phyloP scores from a whole-genome alignment of 1,139 yeast genomes.

The Nakaseomyces glabratus region DNA sequence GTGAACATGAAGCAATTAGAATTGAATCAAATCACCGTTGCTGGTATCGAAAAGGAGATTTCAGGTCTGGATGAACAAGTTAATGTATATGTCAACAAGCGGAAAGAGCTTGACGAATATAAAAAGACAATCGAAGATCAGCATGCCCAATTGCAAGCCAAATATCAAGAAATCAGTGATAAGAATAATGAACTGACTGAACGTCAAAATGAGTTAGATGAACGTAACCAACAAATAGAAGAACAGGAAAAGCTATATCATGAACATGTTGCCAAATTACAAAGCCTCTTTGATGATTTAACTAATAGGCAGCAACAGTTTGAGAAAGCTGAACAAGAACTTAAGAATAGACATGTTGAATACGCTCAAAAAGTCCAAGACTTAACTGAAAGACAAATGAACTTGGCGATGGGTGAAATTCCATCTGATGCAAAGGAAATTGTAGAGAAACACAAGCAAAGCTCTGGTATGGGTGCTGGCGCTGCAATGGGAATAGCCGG shows the following conservation, averaged over 20 bases:
- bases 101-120: conserved; percentile 35
- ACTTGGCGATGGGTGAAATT: conserved; percentile 27
- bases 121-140: conserved; percentile 31
- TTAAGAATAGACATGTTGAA: conserved; percentile 33
- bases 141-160: conserved; percentile 35
- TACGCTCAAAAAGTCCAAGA: conserved; percentile 35
- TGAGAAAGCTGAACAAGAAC: conserved; percentile 33
- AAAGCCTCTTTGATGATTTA: conserved; percentile 30
- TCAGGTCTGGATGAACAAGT: conserved; percentile 34
- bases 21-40: conserved; percentile 42
- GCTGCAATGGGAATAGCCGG: conserved; percentile 20
- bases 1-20: conserved; percentile 65
- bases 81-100: conserved; percentile 24
- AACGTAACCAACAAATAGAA: conserved; percentile 27
- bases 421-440: conserved; percentile 31
- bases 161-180: conserved; percentile 26
- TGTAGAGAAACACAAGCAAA: conserved; percentile 21
- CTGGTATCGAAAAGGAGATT: conserved; percentile 41
- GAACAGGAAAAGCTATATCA: conserved; percentile 33
- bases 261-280: conserved; percentile 33
- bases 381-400: conserved; percentile 33
- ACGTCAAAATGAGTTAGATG: conserved; percentile 31
- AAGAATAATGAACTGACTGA: conserved; percentile 21
- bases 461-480: neutral
- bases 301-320: conserved; percentile 31